Base-by-base conservation (phyloP, 2,329 filamentous ascomycete species). In the Colletotrichum sp. region DNA sequence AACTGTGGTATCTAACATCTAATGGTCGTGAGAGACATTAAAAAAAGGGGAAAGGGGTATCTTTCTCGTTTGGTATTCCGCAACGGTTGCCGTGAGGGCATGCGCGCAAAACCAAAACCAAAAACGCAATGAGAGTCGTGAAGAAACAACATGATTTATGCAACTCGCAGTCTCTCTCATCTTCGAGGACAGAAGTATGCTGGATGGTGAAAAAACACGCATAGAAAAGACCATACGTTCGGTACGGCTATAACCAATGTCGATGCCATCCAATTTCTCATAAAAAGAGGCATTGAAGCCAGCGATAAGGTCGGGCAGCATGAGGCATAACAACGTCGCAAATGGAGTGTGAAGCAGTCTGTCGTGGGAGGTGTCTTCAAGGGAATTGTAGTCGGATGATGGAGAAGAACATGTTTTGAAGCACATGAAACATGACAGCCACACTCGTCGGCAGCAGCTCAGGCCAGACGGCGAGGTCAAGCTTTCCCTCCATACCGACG, bases 401-500 rank as follows among this genome's bases (percentile, higher is more conserved):
- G 62, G 91, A 92, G 84, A 94, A 94, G 72, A 94, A 83, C 92
- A 94, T 94, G 82, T 94, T 94, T 84, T 94, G 92, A 83, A 94
- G 81, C 67, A 94, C 92, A 80, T 94, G 92, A 82, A 94, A 85
- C 86, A 91, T 92, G 27, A 93, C 92, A 27, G 90, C 91, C 25
- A 93, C 90, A 71, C 90, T 91, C 5, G 92, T 93, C 22, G 92
- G 92, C 80, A 94, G 83, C 80, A 94, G 83, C 85, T 94, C 92
- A 3, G 92, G 92, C 91, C 92, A 94, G 71, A 91, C 90, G 8
- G 89, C 89, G 78, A 94, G 85, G 83, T 94, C 92, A 77, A 90
- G 85, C 83, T 90, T 92, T 30, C 91, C 92, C 84, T 94, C 92
- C 55, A 90, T 86, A 22, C 91, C 92, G 67, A 93, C 91, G 78